phyloP scores from a whole-genome alignment of 805 yeast genomes.

The Sugiyamaella mastotermitis region DNA sequence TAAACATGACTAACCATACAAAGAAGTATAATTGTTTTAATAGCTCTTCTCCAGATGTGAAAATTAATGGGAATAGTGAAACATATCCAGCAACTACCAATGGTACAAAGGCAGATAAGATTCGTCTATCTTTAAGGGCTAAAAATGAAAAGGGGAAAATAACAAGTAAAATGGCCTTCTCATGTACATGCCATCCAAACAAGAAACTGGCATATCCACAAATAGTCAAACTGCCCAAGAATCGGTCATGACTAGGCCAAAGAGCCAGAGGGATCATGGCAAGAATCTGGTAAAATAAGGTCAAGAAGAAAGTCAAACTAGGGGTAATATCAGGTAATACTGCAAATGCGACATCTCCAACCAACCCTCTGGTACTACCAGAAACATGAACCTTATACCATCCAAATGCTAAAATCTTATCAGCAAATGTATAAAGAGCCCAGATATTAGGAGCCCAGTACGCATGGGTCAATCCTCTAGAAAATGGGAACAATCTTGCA shows the following conservation, averaged over 20 bases:
- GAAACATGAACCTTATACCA: conserved; percentile 27
- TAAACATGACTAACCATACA: conserved; percentile 78
- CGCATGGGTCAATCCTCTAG: conserved; percentile 93
- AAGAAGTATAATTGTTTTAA: conserved; percentile 71
- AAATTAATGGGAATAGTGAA: conserved; percentile 81
- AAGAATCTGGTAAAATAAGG: conserved; percentile 77
- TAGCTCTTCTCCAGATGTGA: conserved; percentile 71
- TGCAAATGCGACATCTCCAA: conserved; percentile 81
- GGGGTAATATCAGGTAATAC: conserved; percentile 81
- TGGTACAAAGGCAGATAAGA: conserved; percentile 64
- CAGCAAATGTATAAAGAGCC: conserved; percentile 87
- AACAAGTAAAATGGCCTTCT: conserved; percentile 87
- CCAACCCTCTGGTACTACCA: conserved; percentile 75
- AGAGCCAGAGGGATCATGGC: conserved; percentile 63
- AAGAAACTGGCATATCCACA: conserved; percentile 89
- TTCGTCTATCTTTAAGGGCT: conserved; percentile 61
- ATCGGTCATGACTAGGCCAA: conserved; percentile 65
- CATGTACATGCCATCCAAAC: conserved; percentile 99
- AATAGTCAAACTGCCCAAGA: conserved; percentile 75
- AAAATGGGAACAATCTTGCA: conserved; percentile 79
- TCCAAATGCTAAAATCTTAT: conserved; percentile 48
- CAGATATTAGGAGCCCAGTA: conserved; percentile 99
- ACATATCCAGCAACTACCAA: conserved; percentile 77
- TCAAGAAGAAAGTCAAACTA: conserved; percentile 64
- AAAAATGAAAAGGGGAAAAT: conserved; percentile 83